Evolutionary conservation across 139 green algal genomes (phyloP).

Genomic region (Chlamydomonas incerta): DNA sequence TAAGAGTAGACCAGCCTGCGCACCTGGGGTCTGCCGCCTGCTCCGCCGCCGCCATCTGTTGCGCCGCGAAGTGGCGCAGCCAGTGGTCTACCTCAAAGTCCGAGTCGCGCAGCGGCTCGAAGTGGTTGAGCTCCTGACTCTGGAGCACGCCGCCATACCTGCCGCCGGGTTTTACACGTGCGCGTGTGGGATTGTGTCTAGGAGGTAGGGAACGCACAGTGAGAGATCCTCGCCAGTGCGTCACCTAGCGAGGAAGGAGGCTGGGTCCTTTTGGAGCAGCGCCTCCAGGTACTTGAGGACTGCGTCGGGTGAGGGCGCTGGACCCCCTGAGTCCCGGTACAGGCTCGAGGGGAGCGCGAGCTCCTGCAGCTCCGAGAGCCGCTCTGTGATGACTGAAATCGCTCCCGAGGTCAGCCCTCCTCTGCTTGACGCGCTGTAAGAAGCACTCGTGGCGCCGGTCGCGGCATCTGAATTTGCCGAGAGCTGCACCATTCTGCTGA

Average conservation of each 20-base stretch:
- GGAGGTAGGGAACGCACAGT: too few species aligned
- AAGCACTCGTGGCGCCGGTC: background rate
- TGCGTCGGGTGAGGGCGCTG: too few species aligned
- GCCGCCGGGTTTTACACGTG: background rate
- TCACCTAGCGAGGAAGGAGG: conserved; percentile 68
- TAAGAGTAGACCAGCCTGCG: too few species aligned
- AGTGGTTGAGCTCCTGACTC: conserved; percentile 48
- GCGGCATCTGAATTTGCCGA: too few species aligned
- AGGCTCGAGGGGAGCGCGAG: conserved; percentile 29
- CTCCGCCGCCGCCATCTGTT: conserved; percentile 7
- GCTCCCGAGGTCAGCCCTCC: conserved; percentile 2
- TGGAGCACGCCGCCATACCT: conserved; percentile 45
- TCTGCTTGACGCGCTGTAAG: background rate
- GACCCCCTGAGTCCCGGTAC: too few species aligned
- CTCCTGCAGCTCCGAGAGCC: conserved; percentile 14
- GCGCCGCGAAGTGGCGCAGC: conserved; percentile 44
- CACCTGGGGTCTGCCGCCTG: conserved; percentile 19
- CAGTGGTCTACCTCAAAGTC: conserved; percentile 67
- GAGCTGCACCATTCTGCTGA: too few species aligned
- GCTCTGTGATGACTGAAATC: background rate
- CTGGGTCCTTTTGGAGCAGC: conserved; percentile 63
- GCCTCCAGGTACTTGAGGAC: conserved; percentile 51
- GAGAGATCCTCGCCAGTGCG: too few species aligned
- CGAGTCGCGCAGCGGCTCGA: conserved; percentile 48
- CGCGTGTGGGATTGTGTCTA: too few species aligned